These are phyloP conservation scores for Plasmodium cynomolgi DNA, from an alignment of 169 alveolate species.

Conservation along the genomic window DNA sequence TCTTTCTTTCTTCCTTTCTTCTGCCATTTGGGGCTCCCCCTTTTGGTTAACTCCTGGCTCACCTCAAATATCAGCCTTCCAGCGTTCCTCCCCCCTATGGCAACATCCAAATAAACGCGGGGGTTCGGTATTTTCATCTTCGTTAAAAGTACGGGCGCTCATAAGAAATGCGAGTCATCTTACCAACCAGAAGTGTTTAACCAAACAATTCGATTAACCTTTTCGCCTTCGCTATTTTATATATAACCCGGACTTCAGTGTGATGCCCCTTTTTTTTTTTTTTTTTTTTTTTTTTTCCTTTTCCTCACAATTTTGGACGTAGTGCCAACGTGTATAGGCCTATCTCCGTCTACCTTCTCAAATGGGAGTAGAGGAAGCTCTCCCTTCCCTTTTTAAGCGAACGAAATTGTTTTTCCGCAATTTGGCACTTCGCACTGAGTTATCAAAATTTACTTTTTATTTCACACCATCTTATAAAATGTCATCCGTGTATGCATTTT, in stretches of 20 bases:
- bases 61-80: constrained; percentile 88
- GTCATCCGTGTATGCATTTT: not conserved
- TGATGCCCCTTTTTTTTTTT: not conserved
- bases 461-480: not conserved
- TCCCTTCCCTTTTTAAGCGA: not conserved
- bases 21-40: not conserved
- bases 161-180: not conserved
- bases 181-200: not conserved
- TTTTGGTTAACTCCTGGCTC: not conserved
- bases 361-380: not conserved
- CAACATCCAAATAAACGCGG: constrained; percentile 84
- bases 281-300: not conserved
- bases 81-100: constrained; percentile 86
- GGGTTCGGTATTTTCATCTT: constrained; percentile 86
- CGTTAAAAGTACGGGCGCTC: not conserved
- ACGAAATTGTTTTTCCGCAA: not conserved
- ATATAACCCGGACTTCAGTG: not conserved
- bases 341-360: not conserved
- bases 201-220: not conserved
- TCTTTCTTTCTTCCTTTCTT: not conserved
- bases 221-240: not conserved
- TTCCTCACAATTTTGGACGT: not conserved
- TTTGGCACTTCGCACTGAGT: not conserved
- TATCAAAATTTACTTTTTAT: not conserved
- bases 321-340: not conserved